Percentiles rank a stretch among this genome's conserved stretches.
Conservation (phyloP, 352 stramenopile genomes). For the Hyaloperonospora arabidopsidis region DNA sequence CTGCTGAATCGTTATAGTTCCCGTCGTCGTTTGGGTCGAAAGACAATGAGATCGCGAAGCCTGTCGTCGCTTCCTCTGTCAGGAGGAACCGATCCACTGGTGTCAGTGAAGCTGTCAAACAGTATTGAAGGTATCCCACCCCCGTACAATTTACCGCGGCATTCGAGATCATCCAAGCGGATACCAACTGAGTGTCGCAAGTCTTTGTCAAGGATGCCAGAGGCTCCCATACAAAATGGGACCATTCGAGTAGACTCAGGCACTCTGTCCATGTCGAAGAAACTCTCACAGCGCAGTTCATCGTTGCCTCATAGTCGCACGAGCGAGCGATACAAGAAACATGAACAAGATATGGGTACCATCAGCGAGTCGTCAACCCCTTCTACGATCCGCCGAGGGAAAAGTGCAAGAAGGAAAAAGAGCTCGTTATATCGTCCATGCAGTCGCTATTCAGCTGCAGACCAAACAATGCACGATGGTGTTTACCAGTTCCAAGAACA, state of each 20-base stretch:
- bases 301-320: slow-evolving; percentile 7
- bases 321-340: slow-evolving; percentile 6
- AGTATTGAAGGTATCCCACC: slow-evolving; percentile 22
- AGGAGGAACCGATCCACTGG: slow-evolving; percentile 12
- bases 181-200: slow-evolving; percentile 17
- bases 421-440: neutral
- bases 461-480: slow-evolving; percentile 6
- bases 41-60: slow-evolving; percentile 11
- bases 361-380: slow-evolving; percentile 17
- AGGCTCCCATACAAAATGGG: slow-evolving; percentile 19
- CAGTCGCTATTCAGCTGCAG: slow-evolving; percentile 3
- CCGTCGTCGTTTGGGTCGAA: slow-evolving; percentile 6
- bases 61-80: slow-evolving; percentile 15
- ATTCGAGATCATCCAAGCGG: slow-evolving; percentile 10
- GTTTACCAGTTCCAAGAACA: neutral
- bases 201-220: slow-evolving; percentile 5
- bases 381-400: slow-evolving; percentile 10
- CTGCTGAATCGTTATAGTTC: slow-evolving; percentile 9
- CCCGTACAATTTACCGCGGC: slow-evolving; percentile 3
- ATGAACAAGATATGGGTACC: slow-evolving; percentile 19
- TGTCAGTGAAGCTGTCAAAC: slow-evolving; percentile 15
- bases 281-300: slow-evolving; percentile 11
- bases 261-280: slow-evolving; percentile 13
- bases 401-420: slow-evolving; percentile 13
- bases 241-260: slow-evolving; percentile 19